A percentile compares a stretch with the other conserved stretches of the same genome.
phyloP scores from a whole-genome alignment of 2,329 filamentous ascomycete species.

The Chrysoporthe austroafricana region DNA sequence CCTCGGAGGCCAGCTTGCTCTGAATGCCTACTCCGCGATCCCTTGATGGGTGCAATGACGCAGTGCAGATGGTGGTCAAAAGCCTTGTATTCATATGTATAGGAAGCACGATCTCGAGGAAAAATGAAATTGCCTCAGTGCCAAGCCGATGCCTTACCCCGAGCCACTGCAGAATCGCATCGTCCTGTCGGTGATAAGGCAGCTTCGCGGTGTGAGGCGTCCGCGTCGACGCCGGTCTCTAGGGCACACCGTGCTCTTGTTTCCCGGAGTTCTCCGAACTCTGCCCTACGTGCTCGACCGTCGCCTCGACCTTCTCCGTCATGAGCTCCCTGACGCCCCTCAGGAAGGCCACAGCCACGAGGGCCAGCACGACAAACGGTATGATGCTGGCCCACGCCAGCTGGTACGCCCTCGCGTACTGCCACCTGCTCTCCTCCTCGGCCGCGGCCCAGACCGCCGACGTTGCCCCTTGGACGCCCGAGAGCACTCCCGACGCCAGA shows the following conservation, averaged over 20 bases:
- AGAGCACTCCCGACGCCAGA: slow-evolving; percentile 39
- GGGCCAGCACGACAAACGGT: slow-evolving; percentile 54
- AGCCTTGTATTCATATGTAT: background rate
- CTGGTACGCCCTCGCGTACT: slow-evolving; percentile 53
- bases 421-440: slow-evolving; percentile 44
- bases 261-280: background rate
- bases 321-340: slow-evolving; percentile 55
- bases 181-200: background rate
- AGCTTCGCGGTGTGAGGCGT: background rate
- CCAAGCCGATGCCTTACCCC: background rate
- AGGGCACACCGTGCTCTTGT: background rate
- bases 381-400: slow-evolving; percentile 55
- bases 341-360: slow-evolving; percentile 47
- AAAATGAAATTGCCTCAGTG: background rate
- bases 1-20: slow-evolving; percentile 69
- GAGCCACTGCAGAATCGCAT: background rate
- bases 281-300: slow-evolving; percentile 45
- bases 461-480: slow-evolving; percentile 43
- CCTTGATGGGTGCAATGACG: slow-evolving; percentile 21
- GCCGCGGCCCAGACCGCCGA: slow-evolving; percentile 43
- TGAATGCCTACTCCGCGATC: slow-evolving; percentile 67
- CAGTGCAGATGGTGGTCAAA: background rate
- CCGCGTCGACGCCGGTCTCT: background rate
- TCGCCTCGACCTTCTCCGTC: slow-evolving; percentile 58
- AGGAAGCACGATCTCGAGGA: background rate